Conservation (phyloP, 225 moss, liverwort and hornwort species). For the Polytrichum formosum region DNA sequence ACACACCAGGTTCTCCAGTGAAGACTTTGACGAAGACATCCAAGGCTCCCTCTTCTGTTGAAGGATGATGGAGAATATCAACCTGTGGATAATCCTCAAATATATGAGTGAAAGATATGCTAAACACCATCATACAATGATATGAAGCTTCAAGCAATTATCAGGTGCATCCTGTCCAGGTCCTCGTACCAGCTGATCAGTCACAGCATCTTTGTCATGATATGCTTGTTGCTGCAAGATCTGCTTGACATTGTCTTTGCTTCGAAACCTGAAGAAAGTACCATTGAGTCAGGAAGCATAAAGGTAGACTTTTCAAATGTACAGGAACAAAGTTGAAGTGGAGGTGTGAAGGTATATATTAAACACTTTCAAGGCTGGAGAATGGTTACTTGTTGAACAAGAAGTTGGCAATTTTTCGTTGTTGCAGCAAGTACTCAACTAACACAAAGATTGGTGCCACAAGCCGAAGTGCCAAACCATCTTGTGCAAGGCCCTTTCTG, state of each 20-base stretch:
- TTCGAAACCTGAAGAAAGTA: slow-evolving; percentile 65
- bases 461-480: slow-evolving; percentile 78
- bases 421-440: slow-evolving; percentile 84
- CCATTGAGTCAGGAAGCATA: slow-evolving; percentile 12
- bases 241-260: slow-evolving; percentile 87
- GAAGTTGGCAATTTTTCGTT: slow-evolving; percentile 72
- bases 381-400: slow-evolving; percentile 73
- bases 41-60: slow-evolving; percentile 87
- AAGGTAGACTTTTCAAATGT: not conserved
- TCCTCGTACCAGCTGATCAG: slow-evolving; percentile 72
- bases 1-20: slow-evolving; percentile 84
- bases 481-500: slow-evolving; percentile 90
- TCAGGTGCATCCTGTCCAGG: too few relatives aligned
- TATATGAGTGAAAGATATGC: not conserved
- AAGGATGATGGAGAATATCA: slow-evolving; percentile 93
- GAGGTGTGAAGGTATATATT: not conserved
- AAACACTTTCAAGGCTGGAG: not conserved
- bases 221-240: slow-evolving; percentile 97
- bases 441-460: slow-evolving; percentile 83
- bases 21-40: slow-evolving; percentile 98
- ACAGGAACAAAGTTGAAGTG: slow-evolving; percentile 4
- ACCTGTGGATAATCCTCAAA: slow-evolving; percentile 45
- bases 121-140: not conserved
- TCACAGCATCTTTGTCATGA: slow-evolving; percentile 77
- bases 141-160: too few relatives aligned